Evolutionary conservation across 1,284 basidiomycete species (phyloP).

Genomic region (Naganishia albida): DNA sequence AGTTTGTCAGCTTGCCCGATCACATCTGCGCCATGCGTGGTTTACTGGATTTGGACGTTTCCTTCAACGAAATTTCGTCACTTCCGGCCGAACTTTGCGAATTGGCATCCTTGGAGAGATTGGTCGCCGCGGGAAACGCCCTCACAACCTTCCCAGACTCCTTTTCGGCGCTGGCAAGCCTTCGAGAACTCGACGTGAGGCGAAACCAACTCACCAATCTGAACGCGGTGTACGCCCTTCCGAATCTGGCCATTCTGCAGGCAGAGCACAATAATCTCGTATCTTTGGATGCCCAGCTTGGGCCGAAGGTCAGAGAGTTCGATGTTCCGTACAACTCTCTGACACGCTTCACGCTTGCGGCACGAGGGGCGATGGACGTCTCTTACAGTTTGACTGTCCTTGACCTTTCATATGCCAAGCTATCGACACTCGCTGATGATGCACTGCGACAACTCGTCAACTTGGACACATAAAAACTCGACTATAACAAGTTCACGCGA

Average conservation of each 20-base stretch:
- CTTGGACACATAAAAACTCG: constrained; percentile 71
- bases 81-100: constrained; percentile 79
- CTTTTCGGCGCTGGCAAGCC: constrained; percentile 63
- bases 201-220: constrained; percentile 79
- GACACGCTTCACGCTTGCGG: constrained; percentile 71
- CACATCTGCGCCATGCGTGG: constrained; percentile 74
- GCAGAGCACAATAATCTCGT: constrained; percentile 82
- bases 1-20: constrained; percentile 76
- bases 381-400: constrained; percentile 74
- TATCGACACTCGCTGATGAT: constrained; percentile 76
- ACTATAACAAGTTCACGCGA: constrained; percentile 82
- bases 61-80: constrained; percentile 85
- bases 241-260: constrained; percentile 66
- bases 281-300: constrained; percentile 73
- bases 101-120: constrained; percentile 67
- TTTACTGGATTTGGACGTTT: constrained; percentile 85
- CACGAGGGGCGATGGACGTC: constrained; percentile 54
- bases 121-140: constrained; percentile 88
- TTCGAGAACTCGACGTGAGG: constrained; percentile 76
- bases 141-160: constrained; percentile 74
- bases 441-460: constrained; percentile 71
- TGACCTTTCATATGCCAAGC: constrained; percentile 87
- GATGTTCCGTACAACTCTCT: constrained; percentile 57
- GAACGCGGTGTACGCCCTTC: constrained; percentile 67
- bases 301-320: constrained; percentile 61